A percentile compares a stretch with the other conserved stretches of the same genome.
These are phyloP conservation scores for Brassica balearica DNA, from an alignment of 441 rosid genomes.

Conservation along the genomic window DNA sequence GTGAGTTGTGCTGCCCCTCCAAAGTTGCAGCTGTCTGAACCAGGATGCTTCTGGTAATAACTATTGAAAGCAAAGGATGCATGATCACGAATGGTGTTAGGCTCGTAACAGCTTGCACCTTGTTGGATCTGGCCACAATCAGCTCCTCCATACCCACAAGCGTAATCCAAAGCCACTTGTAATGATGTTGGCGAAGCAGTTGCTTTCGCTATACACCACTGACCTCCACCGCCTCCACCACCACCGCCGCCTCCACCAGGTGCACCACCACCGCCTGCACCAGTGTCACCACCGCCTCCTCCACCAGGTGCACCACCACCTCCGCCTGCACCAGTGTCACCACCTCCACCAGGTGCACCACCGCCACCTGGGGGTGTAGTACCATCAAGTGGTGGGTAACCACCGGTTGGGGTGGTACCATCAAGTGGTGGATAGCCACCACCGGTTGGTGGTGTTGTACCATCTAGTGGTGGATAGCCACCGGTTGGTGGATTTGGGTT, in stretches of 20 bases:
- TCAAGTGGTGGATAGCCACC: constrained; percentile 34
- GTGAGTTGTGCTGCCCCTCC: constrained; percentile 92
- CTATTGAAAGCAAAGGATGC: constrained; percentile 97
- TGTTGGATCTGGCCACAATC: constrained; percentile 87
- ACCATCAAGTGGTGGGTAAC: constrained; percentile 34
- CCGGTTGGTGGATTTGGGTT: constrained; percentile 40
- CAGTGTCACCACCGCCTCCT: constrained; percentile 59
- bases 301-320: constrained; percentile 6
- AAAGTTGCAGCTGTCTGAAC: constrained; percentile 83
- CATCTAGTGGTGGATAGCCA: constrained; percentile 44
- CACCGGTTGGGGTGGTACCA: constrained; percentile 44
- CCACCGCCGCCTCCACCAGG: constrained; percentile 39
- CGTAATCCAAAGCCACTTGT: constrained; percentile 96
- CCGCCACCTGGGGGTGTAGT: constrained; percentile 27
- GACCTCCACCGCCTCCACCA: constrained; percentile 49
- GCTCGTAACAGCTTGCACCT: constrained; percentile 79
- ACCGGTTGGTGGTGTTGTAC: constrained; percentile 29
- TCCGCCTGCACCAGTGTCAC: constrained; percentile 12
- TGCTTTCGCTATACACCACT: constrained; percentile 85
- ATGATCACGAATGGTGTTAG: constrained; percentile 72
- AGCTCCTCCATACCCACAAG: constrained; percentile 94
- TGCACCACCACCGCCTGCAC: constrained; percentile 30
- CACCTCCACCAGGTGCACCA: constrained; percentile 44
- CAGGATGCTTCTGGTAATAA: constrained; percentile 96
- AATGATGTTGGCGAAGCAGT: constrained; percentile 75